Evolutionary conservation across 1,284 basidiomycete species (phyloP).

Genomic region (Marasmius sp.): DNA sequence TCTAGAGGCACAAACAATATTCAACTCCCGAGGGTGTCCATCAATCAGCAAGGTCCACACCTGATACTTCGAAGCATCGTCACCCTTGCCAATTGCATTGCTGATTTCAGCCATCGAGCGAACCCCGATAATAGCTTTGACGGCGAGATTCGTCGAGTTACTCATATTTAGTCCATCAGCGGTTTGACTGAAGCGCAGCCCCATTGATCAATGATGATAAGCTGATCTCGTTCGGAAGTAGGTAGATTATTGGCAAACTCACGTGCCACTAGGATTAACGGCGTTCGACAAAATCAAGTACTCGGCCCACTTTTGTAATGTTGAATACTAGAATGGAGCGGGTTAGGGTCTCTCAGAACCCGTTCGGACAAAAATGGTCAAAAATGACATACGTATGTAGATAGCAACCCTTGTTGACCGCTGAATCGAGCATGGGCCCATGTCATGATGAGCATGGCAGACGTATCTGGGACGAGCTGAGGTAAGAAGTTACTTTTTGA

Average conservation of each 20-base stretch:
- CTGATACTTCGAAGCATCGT: slow-evolving; percentile 14
- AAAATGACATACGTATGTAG: slow-evolving; percentile 14
- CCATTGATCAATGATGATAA: neutral
- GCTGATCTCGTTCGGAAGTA: neutral
- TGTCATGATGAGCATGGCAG: slow-evolving; percentile 22
- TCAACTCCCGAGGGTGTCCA: neutral
- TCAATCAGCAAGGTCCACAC: slow-evolving; percentile 10
- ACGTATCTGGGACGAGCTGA: slow-evolving; percentile 6
- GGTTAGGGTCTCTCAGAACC: neutral
- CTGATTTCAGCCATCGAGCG: slow-evolving; percentile 20
- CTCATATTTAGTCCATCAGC: slow-evolving; percentile 9
- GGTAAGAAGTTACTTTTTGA: neutral
- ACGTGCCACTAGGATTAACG: slow-evolving; percentile 10
- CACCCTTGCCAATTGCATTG: slow-evolving; percentile 10
- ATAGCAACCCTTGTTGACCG: slow-evolving; percentile 13
- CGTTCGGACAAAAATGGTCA: neutral
- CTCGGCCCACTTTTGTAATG: slow-evolving; percentile 14
- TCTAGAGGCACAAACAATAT: slow-evolving; percentile 12
- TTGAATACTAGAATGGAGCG: slow-evolving; percentile 7
- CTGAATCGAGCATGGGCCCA: slow-evolving; percentile 17
- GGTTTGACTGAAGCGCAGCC: neutral
- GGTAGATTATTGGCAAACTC: neutral
- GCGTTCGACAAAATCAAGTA: neutral
- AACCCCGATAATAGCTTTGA: slow-evolving; percentile 24
- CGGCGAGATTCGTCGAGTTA: slow-evolving; percentile 16